Conservation (phyloP, 352 stramenopile genomes). For the Globisporangium middletonii region DNA sequence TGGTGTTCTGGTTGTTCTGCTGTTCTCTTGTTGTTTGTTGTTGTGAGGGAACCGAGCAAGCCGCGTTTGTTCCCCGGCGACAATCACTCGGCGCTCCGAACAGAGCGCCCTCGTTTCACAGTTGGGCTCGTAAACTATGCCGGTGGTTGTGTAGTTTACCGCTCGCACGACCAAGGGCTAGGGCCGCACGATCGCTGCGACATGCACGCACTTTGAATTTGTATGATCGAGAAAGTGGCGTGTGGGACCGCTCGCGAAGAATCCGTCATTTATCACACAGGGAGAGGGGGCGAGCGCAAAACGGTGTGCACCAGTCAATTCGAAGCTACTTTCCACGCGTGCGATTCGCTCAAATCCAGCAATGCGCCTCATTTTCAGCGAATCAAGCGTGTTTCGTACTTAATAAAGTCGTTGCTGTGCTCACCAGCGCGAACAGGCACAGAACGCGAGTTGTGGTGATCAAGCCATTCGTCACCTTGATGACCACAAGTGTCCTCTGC, state of each 20-base stretch:
- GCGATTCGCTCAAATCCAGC: constrained; percentile 4
- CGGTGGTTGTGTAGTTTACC: constrained; percentile 9
- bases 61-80: neutral
- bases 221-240: neutral
- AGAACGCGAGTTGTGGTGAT: neutral
- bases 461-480: neutral
- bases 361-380: neutral
- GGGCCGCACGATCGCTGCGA: constrained; percentile 1
- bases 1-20: constrained; percentile 24
- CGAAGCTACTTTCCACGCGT: neutral
- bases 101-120: constrained; percentile 2
- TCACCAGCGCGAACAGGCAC: neutral
- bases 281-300: constrained; percentile 6
- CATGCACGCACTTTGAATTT: neutral
- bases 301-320: constrained; percentile 25
- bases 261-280: constrained; percentile 6
- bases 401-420: neutral
- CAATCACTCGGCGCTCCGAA: constrained; percentile 8
- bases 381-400: neutral
- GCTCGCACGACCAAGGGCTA: neutral
- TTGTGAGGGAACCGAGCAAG: neutral
- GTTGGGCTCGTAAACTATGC: constrained; percentile 1
- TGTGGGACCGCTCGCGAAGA: constrained; percentile 1
- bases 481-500: neutral
- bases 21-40: constrained; percentile 4